phyloP scores from a whole-genome alignment of 225 moss, liverwort and hornwort species.

The Takakia lepidozioides region DNA sequence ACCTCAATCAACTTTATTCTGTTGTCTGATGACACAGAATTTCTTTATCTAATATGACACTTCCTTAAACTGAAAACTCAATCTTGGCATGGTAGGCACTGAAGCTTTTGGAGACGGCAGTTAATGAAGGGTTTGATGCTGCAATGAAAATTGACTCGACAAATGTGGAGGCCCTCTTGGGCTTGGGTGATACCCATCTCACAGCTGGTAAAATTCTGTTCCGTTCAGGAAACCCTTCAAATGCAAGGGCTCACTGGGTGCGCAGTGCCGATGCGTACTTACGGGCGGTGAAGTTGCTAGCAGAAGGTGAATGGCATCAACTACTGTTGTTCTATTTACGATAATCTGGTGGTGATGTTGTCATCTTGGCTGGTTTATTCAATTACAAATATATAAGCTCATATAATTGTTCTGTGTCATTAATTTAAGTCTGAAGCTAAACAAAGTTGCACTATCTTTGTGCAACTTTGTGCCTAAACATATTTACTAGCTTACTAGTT shows the following conservation, averaged over 20 bases:
- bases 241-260: slow-evolving; percentile 38
- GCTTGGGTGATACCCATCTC: slow-evolving; percentile 68
- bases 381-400: no score
- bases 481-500: background rate
- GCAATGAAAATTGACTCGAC: slow-evolving; percentile 57
- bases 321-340: no score
- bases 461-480: background rate
- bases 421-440: no score
- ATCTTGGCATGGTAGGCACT: slow-evolving; percentile 45
- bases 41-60: no score
- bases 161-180: slow-evolving; percentile 56
- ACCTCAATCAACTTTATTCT: no score
- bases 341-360: no score
- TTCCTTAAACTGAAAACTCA: no score
- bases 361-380: no score
- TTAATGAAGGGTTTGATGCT: slow-evolving; percentile 58
- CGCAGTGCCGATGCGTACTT: slow-evolving; percentile 47
- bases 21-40: no score
- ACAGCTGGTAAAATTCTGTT: slow-evolving; percentile 61
- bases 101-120: slow-evolving; percentile 46
- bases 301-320: no score
- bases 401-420: no score
- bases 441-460: no score
- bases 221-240: slow-evolving; percentile 12
- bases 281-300: slow-evolving; percentile 48